Evolutionary conservation across 208 protist species (phyloP), one percentile per base, ranked within the genome.

Genomic region (Trypanosoma congolense): DNA sequence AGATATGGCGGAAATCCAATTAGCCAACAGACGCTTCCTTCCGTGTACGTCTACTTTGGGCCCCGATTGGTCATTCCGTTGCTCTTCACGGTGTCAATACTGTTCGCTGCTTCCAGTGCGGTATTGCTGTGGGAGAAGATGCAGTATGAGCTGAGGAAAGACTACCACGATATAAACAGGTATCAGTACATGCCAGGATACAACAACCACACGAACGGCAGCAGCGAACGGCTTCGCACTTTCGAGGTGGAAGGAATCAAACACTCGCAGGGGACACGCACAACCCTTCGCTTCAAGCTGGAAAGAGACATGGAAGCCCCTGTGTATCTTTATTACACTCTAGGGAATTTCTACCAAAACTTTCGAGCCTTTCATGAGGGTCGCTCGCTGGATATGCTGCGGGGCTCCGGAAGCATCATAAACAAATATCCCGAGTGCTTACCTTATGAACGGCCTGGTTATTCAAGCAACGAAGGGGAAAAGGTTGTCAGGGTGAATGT

Each of bases 281-380:
- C 86, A 66, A 72, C 77, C 55, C 58, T 92, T 4, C 12, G 38
- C 24, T 69, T 95, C 21, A 64, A 81, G 31, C 24, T 92, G 4
- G 55, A 31, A 12, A 33, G 81, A 22, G 65, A 53, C 42, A 84
- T 99, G 56, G 56, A 87, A 38, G 61, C 77, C 18, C 96, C 97
- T 12, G 84, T 99, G 29, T 98, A 97, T 70, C 65, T 99, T 56
- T 98, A 98, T 67, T 99, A 99, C 72, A 84, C 86, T 67, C 62
- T 99, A 0, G 70, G 75, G 18, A 96, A 98, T 59, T 98, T 97
- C 58, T 98, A 96, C 73, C 97, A 99, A 65, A 99, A 99, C 68
- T 87, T 98, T 70, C 73, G 96, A 31, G 68, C 82, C 42, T 99
- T 98, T 73, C 85, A 87, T 60, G 53, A 80, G 28, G 76, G 82